Conservation (phyloP, 495 filamentous ascomycete species). For the Astrothelium subdiscretum region DNA sequence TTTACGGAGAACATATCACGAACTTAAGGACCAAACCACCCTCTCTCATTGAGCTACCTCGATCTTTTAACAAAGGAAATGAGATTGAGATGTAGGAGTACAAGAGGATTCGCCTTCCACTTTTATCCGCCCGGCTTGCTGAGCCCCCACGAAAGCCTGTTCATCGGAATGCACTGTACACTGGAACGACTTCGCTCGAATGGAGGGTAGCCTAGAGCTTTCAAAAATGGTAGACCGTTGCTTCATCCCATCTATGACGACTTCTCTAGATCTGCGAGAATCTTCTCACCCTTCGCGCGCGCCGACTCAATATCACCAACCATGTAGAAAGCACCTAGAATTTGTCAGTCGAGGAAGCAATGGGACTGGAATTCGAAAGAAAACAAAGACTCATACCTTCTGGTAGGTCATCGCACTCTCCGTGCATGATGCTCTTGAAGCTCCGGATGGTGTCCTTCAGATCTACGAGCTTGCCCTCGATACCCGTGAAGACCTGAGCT, state of each 20-base stretch:
- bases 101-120: neutral
- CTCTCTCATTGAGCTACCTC: neutral
- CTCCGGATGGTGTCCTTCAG: constrained; percentile 94
- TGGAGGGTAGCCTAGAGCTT: neutral
- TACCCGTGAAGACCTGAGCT: constrained; percentile 95
- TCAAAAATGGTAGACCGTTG: neutral
- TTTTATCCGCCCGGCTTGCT: neutral
- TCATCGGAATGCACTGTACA: neutral
- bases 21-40: neutral
- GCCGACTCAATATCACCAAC: constrained; percentile 92
- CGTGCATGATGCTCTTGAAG: constrained; percentile 95
- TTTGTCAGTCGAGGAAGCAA: constrained; percentile 5
- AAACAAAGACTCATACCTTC: constrained; percentile 47
- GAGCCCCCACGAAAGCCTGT: too few species aligned
- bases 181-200: neutral
- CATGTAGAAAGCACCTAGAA: constrained; percentile 80
- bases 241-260: constrained; percentile 17
- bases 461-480: constrained; percentile 93
- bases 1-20: neutral
- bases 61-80: neutral
- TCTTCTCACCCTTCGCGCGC: constrained; percentile 97
- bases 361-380: constrained; percentile 1
- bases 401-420: constrained; percentile 90
- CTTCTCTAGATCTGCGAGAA: constrained; percentile 86
- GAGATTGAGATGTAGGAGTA: constrained; percentile 1